Evolutionary conservation across 176 grass and related monocot species (phyloP).

Genomic region (Carex scoparia): DNA sequence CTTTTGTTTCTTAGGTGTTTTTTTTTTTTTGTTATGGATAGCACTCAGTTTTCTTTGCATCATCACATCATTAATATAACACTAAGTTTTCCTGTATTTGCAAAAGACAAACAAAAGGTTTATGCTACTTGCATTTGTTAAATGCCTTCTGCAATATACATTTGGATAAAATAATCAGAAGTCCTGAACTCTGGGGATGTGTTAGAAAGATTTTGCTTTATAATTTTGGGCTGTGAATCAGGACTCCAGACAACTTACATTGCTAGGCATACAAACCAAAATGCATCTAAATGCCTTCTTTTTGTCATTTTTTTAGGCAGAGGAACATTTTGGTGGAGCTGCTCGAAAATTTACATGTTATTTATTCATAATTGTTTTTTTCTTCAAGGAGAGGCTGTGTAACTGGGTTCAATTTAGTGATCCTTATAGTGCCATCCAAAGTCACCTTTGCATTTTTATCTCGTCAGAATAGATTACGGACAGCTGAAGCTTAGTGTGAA

Average conservation of each 20-base stretch:
- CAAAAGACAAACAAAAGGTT: not conserved
- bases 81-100: not conserved
- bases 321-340: not conserved
- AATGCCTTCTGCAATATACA: not conserved
- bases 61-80: not conserved
- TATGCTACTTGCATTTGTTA: not conserved
- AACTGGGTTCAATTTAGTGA: conserved; percentile 2
- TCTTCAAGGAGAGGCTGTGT: conserved; percentile 14
- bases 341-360: not conserved
- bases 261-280: not conserved
- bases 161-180: not conserved
- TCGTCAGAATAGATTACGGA: not conserved
- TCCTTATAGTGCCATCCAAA: not conserved
- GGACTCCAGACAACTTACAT: not conserved
- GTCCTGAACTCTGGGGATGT: not conserved
- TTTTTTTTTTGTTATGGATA: not conserved
- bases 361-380: conserved; percentile 7
- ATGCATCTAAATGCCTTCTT: not conserved
- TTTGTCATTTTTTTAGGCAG: not conserved
- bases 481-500: conserved; percentile 19
- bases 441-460: conserved; percentile 1
- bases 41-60: not conserved
- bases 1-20: not conserved
- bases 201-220: not conserved
- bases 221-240: not conserved